Percentiles rank a stretch among this genome's conserved stretches.
Evolutionary conservation across 257 asterid species (phyloP).

Genomic region (Solanum dulcamara): DNA sequence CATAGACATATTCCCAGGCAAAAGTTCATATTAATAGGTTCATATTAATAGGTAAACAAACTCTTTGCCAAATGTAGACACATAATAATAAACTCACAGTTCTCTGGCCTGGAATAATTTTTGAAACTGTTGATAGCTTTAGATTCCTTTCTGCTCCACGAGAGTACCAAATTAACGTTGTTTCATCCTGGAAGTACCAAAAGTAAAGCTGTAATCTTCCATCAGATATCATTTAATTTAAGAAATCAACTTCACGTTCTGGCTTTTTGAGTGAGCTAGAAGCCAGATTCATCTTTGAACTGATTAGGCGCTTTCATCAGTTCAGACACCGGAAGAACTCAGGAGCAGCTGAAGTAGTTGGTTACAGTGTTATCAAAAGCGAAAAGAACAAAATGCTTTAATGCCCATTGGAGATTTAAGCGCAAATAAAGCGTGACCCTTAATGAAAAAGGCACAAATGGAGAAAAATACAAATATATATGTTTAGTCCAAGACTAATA

Average conservation of each 20-base stretch:
- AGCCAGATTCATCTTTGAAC: neutral
- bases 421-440: neutral
- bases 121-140: slow-evolving; percentile 63
- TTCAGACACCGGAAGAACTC: neutral
- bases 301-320: neutral
- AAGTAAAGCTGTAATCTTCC: neutral
- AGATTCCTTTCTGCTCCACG: slow-evolving; percentile 80
- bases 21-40: neutral
- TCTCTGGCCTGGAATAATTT: slow-evolving; percentile 93
- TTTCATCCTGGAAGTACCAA: slow-evolving; percentile 62
- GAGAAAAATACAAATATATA: neutral
- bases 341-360: neutral
- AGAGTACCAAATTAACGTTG: slow-evolving; percentile 78
- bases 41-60: neutral
- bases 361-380: neutral
- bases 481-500: neutral
- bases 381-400: neutral
- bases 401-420: neutral
- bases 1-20: slow-evolving; percentile 6
- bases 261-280: neutral
- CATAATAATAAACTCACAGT: slow-evolving; percentile 58
- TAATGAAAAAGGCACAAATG: neutral
- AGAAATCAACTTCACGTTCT: neutral
- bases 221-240: neutral
- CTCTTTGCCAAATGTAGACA: slow-evolving; percentile 1